Evolutionary conservation across 2,329 filamentous ascomycete species (phyloP).

Genomic region (Aspergillus ochraceoroseus): DNA sequence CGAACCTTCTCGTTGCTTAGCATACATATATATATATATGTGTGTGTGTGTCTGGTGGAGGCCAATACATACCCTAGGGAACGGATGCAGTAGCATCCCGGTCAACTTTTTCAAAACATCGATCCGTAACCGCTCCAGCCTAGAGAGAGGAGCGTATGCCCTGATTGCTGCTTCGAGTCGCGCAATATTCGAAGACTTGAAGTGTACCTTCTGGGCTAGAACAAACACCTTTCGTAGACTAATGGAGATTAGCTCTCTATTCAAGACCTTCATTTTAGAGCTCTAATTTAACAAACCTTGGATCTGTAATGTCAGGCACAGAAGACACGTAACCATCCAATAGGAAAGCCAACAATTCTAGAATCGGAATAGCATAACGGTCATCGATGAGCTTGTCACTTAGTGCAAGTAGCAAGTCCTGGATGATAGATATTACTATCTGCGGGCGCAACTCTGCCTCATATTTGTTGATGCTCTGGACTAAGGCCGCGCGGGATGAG

Average conservation of each 20-base stretch:
- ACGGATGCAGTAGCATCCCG: conserved; percentile 73
- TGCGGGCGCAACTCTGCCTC: conserved; percentile 28
- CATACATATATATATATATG: not conserved
- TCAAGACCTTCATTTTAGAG: not conserved
- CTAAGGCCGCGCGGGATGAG: conserved; percentile 41
- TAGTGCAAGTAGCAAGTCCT: conserved; percentile 53
- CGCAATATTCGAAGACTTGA: conserved; percentile 74
- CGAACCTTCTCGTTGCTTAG: conserved; percentile 31
- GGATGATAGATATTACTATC: conserved; percentile 47
- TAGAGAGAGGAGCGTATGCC: conserved; percentile 67
- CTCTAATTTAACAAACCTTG: conserved; percentile 26
- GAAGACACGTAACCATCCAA: conserved; percentile 54
- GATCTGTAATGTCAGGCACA: conserved; percentile 44
- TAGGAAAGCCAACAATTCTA: conserved; percentile 74
- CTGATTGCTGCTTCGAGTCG: conserved; percentile 76
- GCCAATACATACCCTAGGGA: conserved; percentile 60
- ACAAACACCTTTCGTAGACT: conserved; percentile 61
- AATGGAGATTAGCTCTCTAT: too few relatives aligned
- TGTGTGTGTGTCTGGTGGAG: not conserved
- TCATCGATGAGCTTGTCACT: conserved; percentile 56
- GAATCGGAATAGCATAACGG: conserved; percentile 65
- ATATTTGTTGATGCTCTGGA: conserved; percentile 32
- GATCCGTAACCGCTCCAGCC: conserved; percentile 47
- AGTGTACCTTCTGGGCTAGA: conserved; percentile 70
- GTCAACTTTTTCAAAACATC: conserved; percentile 64